phyloP scores from a whole-genome alignment of 805 yeast species.

The Candida verbasci region DNA sequence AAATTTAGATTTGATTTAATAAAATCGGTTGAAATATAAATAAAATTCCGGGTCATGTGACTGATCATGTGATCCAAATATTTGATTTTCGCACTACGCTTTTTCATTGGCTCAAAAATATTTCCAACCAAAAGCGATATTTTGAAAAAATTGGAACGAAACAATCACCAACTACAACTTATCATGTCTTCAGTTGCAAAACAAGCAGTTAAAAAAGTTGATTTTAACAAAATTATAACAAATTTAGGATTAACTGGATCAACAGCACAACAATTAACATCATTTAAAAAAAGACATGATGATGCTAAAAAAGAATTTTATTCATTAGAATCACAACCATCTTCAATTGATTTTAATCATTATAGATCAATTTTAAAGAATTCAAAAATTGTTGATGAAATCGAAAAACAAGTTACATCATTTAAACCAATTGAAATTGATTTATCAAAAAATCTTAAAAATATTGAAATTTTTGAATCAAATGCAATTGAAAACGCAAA shows the following conservation, averaged over 20 bases:
- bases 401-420: slow-evolving; percentile 67
- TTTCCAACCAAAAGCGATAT: too few species aligned
- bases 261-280: slow-evolving; percentile 81
- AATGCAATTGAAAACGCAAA: slow-evolving; percentile 95
- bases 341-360: slow-evolving; percentile 73
- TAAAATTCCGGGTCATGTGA: too few species aligned
- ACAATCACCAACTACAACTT: too few species aligned
- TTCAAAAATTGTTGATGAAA: slow-evolving; percentile 69
- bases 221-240: slow-evolving; percentile 90
- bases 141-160: too few species aligned
- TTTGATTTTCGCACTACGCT: too few species aligned
- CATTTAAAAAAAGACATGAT: slow-evolving; percentile 97
- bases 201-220: slow-evolving; percentile 78
- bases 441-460: slow-evolving; percentile 82
- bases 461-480: slow-evolving; percentile 89
- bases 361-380: slow-evolving; percentile 82
- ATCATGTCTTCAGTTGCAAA: slow-evolving; percentile 44
- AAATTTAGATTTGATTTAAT: too few species aligned
- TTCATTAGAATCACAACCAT: slow-evolving; percentile 67
- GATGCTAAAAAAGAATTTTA: slow-evolving; percentile 85
- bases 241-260: slow-evolving; percentile 89
- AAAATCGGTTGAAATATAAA: too few species aligned
- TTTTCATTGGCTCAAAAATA: slow-evolving; percentile 3
- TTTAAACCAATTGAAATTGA: slow-evolving; percentile 86
- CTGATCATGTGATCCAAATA: too few species aligned